These are phyloP conservation scores for Cercospora zeae-maydis DNA, from an alignment of 2,329 filamentous ascomycete genomes.

Conservation along the genomic window DNA sequence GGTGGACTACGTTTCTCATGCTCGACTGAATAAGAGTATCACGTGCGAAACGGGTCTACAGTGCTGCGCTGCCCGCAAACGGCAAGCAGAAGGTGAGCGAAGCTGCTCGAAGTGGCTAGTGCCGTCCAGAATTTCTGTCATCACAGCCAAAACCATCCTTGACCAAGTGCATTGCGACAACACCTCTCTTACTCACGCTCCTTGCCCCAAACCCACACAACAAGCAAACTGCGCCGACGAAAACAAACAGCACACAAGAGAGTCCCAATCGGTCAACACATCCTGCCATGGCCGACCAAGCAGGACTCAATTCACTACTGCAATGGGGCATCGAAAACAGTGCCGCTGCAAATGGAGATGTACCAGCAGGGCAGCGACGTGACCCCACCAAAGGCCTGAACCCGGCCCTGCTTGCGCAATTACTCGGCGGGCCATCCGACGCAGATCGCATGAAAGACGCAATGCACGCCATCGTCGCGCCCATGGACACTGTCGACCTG, in stretches of 20 bases:
- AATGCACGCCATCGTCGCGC: constrained; percentile 70
- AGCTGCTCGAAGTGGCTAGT: constrained; percentile 23
- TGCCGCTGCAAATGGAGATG: constrained; percentile 39
- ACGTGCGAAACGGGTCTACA: neutral
- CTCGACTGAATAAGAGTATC: neutral
- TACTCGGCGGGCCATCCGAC: constrained; percentile 82
- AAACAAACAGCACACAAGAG: neutral
- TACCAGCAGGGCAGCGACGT: constrained; percentile 33
- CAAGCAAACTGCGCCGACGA: neutral
- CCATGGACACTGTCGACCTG: constrained; percentile 55
- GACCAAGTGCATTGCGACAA: constrained; percentile 12
- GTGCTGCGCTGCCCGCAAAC: neutral
- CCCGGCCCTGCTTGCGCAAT: constrained; percentile 65
- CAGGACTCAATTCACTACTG: constrained; percentile 66
- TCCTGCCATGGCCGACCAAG: constrained; percentile 23
- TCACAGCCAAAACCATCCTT: neutral
- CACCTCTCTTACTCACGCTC: neutral
- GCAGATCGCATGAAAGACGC: constrained; percentile 86
- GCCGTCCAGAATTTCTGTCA: constrained; percentile 12
- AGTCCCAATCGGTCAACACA: neutral
- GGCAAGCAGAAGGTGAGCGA: constrained; percentile 14
- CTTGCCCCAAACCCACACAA: neutral
- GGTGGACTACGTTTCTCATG: neutral
- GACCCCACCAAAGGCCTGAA: constrained; percentile 52
- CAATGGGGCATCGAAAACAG: constrained; percentile 73